Conservation (phyloP, 768 basidiomycete species). For the Epithele typhae region DNA sequence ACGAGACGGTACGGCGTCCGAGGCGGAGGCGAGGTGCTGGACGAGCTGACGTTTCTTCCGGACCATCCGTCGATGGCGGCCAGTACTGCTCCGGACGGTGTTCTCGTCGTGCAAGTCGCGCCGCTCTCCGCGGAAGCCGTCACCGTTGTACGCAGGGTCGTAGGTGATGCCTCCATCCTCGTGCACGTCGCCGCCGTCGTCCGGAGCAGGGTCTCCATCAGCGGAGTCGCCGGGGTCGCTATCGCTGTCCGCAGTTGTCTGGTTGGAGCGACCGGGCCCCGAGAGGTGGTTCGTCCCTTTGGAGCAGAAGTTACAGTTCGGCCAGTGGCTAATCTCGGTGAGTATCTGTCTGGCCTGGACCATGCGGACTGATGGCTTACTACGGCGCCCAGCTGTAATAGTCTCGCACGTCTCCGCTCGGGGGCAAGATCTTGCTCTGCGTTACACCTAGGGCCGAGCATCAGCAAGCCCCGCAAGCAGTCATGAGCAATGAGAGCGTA, state of each 20-base stretch:
- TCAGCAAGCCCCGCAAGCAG: too few species aligned
- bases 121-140: background rate
- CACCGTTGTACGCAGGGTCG: background rate
- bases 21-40: background rate
- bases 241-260: conserved; percentile 2
- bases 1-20: too few species aligned
- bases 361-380: conserved; percentile 27
- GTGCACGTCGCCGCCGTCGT: conserved; percentile 7
- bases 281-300: conserved; percentile 23
- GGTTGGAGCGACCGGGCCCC: conserved; percentile 12
- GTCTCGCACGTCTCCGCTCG: conserved; percentile 39
- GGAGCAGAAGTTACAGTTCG: conserved; percentile 49
- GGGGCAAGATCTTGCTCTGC: conserved; percentile 24
- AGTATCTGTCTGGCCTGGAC: background rate
- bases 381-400: conserved; percentile 60
- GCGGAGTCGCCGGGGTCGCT: conserved; percentile 1
- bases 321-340: conserved; percentile 42
- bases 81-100: too few species aligned
- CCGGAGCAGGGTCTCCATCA: conserved; percentile 8
- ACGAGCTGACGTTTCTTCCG: conserved; percentile 2
- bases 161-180: conserved; percentile 2
- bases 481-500: too few species aligned
- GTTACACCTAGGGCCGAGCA: too few species aligned
- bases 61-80: conserved; percentile 18
- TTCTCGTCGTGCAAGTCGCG: background rate